phyloP scores from a whole-genome alignment of 2,329 filamentous ascomycete species.

The Cladophialophora yegresii region DNA sequence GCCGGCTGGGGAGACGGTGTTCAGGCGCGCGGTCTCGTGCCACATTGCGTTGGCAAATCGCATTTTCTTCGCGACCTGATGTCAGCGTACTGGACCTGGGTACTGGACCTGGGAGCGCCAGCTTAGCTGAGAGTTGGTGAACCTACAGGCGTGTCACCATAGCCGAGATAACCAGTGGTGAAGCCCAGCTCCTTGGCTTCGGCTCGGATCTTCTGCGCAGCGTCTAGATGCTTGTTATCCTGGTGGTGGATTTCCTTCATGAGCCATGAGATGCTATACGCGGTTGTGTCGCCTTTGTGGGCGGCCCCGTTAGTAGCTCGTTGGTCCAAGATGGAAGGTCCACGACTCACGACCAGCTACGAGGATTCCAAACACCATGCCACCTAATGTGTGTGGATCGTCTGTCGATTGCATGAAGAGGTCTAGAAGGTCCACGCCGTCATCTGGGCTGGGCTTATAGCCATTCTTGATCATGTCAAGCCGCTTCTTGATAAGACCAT shows the following conservation, averaged over 20 bases:
- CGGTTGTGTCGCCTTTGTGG: constrained; percentile 22
- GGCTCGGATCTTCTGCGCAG: constrained; percentile 20
- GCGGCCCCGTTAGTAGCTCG: background rate
- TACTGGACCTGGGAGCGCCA: background rate
- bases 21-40: constrained; percentile 25
- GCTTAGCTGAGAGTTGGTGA: background rate
- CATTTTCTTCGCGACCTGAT: constrained; percentile 4
- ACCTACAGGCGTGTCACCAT: constrained; percentile 22
- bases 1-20: constrained; percentile 26
- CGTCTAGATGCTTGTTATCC: constrained; percentile 24
- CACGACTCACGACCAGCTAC: constrained; percentile 22
- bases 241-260: constrained; percentile 26
- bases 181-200: constrained; percentile 22
- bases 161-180: constrained; percentile 16
- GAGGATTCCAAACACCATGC: constrained; percentile 22
- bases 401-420: constrained; percentile 25
- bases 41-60: constrained; percentile 29
- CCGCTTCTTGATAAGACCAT: constrained; percentile 24
- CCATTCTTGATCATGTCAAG: constrained; percentile 21
- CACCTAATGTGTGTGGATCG: constrained; percentile 19
- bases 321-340: background rate
- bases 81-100: constrained; percentile 1
- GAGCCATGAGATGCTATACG: constrained; percentile 24
- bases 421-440: constrained; percentile 25
- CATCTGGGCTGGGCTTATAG: constrained; percentile 21